Base-by-base conservation (phyloP, 306 rosid species). In the Urtica urens region DNA sequence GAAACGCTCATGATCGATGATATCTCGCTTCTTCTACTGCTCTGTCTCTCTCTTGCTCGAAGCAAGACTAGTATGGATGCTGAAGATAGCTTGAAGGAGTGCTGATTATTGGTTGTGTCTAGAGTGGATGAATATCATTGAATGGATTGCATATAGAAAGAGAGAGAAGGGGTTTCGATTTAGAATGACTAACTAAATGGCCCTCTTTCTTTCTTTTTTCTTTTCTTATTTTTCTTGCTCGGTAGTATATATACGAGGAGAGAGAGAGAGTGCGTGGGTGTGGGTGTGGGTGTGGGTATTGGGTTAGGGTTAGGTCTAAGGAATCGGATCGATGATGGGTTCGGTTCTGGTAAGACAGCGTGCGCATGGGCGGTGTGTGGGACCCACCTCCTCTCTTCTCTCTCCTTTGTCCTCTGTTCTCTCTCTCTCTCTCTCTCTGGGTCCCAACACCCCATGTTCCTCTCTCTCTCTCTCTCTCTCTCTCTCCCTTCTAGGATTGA, bases 291-390 rank as follows among this genome's bases (percentile, higher is more conserved):
- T 6, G 55, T 19, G 27, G 29, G 30, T 60, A 63, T 73, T 68
- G 78, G 79, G 72, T 73, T 86, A 82, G 96, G 94, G 77, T 82
- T 82, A 77, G 90, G 93, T 74, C 78, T 66, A 68, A 61, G 70
- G 83, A 76, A 76, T 71, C 45, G 74, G 82, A 68, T 73, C 28
- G 66, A 63, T 85, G 67, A 75, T 66, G 73, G 78, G 65, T 69
- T 77, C 60, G 71, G 66, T 75, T 50, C 51, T 42, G 83, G 77
- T 67, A 65, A 65, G 72, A 72, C 86, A 67, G 81, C 71, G 74
- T 83, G 93, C 83, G 72, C 78, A 58, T 78, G 83, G 93, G 88
- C 81, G 86, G 94, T 83, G 66, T 21, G 76, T 73, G 85, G 94
- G 64, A 18, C 83, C 96, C 65, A 57, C 42, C 0, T 2, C 29